These are phyloP conservation scores for Teratosphaeria viscida DNA, from an alignment of 2,329 filamentous ascomycete genomes.

Conservation along the genomic window DNA sequence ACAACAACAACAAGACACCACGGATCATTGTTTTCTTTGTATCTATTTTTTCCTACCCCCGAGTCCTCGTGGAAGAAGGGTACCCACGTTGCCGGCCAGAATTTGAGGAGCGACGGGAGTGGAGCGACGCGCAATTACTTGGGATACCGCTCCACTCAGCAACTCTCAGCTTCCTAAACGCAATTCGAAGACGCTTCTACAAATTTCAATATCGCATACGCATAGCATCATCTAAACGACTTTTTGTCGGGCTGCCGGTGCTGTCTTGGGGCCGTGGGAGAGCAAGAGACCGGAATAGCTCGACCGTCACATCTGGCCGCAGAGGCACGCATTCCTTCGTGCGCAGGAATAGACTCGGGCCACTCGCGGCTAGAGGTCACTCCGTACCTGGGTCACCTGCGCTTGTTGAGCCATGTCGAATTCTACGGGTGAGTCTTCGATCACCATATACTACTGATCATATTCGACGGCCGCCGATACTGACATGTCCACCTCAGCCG, in stretches of 20 bases:
- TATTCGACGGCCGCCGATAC: not conserved
- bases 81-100: not conserved
- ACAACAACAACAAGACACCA: not conserved
- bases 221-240: not conserved
- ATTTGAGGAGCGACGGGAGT: not conserved
- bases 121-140: not conserved
- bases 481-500: not conserved
- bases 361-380: not conserved
- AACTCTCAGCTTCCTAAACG: not conserved
- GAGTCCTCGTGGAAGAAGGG: not conserved
- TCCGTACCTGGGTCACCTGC: not conserved
- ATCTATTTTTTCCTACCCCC: not conserved
- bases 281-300: not conserved
- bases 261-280: not conserved
- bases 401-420: constrained; percentile 2
- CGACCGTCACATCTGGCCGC: not conserved
- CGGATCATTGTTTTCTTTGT: not conserved
- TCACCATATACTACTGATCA: not conserved
- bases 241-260: not conserved
- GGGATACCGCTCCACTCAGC: not conserved
- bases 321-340: not conserved
- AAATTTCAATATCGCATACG: not conserved
- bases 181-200: not conserved
- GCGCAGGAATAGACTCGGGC: not conserved
- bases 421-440: constrained; percentile 2